Base-by-base conservation (phyloP, 805 yeast genomes). In the Ogataea degrootiae region DNA sequence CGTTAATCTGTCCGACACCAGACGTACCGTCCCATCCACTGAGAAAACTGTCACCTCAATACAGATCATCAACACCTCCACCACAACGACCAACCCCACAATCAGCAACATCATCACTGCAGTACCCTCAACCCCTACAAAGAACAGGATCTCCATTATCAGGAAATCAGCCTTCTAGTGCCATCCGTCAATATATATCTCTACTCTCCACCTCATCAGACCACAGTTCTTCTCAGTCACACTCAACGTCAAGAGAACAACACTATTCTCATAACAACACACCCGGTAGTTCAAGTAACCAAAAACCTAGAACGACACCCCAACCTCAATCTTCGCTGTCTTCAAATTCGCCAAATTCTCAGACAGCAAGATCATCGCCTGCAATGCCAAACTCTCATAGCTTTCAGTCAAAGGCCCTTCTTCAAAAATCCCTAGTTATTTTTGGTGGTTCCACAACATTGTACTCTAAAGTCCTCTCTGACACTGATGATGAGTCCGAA, bases 391-490 rank as follows among this genome's bases (percentile, higher is more conserved):
- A 46, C 14, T 15, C 37, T 1, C 50, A 46, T 34, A 42, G 36
- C 12, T 38, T 34, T 12, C 35, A 34, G 14, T 42, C 50, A 0
- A 5, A 17, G 6, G 35, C 40, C 7, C 39, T 56, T 22, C 35
- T 46, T 39, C 44, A 57, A 3, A 59, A 61, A 43, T 50, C 65
- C 6, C 46, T 67, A 37, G 41, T 66, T 17, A 35, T 64, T 7
- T 59, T 56, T 49, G 72, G 67, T 3, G 72, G 72, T 8, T 67
- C 71, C 4, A 52, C 65, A 14, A 51, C 51, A 1, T 46, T 58
- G 22, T 54, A 57, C 42, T 52, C 60, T 12, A 60, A 60, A 41
- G 57, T 62, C 5, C 34, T 39, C 19, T 39, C 49, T 7, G 48
- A 52, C 31, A 11, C 29, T 8, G 40, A 43, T 33, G 16, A 17